Evolutionary conservation across 2,329 filamentous ascomycete genomes (phyloP).

Genomic region (Aspergillus versicolor): DNA sequence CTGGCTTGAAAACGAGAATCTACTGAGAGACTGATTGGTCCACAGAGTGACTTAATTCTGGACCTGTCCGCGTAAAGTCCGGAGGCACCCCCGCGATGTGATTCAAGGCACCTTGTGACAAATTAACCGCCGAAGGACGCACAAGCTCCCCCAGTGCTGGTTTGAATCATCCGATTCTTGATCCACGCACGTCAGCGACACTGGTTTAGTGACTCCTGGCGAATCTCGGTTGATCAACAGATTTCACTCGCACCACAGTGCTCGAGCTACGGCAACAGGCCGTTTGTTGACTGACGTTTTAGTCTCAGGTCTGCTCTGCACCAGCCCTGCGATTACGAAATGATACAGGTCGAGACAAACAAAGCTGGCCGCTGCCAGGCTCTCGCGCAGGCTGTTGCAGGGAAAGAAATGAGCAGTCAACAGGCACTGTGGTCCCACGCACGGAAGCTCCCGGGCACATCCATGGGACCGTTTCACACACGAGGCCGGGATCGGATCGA

Average conservation of each 20-base stretch:
- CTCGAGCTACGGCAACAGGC: background rate
- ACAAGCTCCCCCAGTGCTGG: background rate
- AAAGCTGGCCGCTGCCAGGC: background rate
- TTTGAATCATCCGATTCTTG: background rate
- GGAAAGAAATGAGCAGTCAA: background rate
- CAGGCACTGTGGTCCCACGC: conserved; percentile 1
- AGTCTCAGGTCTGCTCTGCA: background rate
- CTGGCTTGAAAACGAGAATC: background rate
- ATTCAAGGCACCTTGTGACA: conserved; percentile 16
- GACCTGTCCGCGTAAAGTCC: background rate
- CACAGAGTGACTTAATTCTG: background rate
- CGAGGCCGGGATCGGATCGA: conserved; percentile 20
- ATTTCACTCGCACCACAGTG: background rate
- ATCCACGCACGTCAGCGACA: conserved; percentile 1
- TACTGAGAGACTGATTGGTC: conserved; percentile 3
- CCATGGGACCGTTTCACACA: conserved; percentile 22
- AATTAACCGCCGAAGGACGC: conserved; percentile 12
- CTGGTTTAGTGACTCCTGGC: background rate
- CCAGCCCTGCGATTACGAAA: background rate
- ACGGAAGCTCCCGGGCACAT: conserved; percentile 21
- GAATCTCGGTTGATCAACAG: background rate
- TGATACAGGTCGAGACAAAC: background rate
- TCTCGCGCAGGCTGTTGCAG: background rate
- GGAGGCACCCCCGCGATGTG: conserved; percentile 12
- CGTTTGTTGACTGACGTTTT: background rate